Evolutionary conservation across 2,329 filamentous ascomycete genomes (phyloP).

Genomic region (Aspergillus transmontanensis): DNA sequence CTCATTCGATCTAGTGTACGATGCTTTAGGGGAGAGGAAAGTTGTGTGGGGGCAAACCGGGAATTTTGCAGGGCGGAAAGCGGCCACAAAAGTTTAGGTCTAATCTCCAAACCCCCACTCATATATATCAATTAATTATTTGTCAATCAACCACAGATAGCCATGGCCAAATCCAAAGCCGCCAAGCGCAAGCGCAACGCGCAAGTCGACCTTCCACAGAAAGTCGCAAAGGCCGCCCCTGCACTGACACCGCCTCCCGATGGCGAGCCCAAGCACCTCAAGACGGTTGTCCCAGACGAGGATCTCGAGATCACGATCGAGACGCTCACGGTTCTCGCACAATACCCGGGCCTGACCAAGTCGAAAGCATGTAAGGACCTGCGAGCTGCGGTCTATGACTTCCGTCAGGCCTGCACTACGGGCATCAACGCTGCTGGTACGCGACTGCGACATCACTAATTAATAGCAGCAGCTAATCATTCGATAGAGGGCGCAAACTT

Average conservation of each 20-base stretch:
- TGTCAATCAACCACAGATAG: neutral
- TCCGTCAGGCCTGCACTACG: constrained; percentile 69
- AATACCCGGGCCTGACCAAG: constrained; percentile 66
- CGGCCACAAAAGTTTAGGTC: neutral
- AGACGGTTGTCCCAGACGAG: constrained; percentile 47
- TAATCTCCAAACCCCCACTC: neutral
- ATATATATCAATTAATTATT: neutral
- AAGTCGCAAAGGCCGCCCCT: constrained; percentile 23
- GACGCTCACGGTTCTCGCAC: constrained; percentile 60
- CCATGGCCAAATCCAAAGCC: constrained; percentile 32
- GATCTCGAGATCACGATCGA: constrained; percentile 70
- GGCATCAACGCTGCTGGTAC: constrained; percentile 61
- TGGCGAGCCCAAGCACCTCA: constrained; percentile 31
- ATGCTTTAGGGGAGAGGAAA: neutral
- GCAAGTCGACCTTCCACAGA: constrained; percentile 29
- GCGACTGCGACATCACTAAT: constrained; percentile 16
- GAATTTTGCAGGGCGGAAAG: neutral
- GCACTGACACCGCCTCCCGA: constrained; percentile 30
- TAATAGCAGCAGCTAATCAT: constrained; percentile 12
- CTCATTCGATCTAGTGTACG: neutral
- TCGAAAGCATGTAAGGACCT: constrained; percentile 69
- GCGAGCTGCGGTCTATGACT: constrained; percentile 68
- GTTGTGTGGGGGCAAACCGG: neutral
- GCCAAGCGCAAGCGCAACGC: constrained; percentile 36
- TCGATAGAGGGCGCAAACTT: constrained; percentile 59